Conservation (phyloP, 2,329 filamentous ascomycete species). For the Chaetomiaceae sp. region DNA sequence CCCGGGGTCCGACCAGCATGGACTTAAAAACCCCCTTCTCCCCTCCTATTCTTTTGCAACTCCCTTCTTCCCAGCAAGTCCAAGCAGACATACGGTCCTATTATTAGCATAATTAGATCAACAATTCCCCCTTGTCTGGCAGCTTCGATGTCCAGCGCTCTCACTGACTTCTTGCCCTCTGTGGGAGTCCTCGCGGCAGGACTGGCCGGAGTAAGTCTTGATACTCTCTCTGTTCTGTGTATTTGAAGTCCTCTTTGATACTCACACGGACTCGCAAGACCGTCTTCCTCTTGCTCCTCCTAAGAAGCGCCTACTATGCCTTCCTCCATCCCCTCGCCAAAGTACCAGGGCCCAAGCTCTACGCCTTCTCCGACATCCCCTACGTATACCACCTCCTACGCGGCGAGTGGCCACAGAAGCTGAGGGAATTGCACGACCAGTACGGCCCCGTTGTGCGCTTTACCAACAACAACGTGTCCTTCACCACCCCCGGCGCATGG, state of each 20-base stretch:
- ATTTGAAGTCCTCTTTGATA: no score
- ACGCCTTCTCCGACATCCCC: conserved; percentile 22
- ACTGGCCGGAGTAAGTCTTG: not conserved
- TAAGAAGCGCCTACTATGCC: conserved; percentile 4
- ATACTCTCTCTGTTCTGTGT: not conserved
- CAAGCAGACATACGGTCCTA: no score
- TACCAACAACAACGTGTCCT: conserved; percentile 39
- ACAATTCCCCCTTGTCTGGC: no score
- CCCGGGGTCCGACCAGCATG: no score
- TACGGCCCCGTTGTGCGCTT: conserved; percentile 41
- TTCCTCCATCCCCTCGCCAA: conserved; percentile 25
- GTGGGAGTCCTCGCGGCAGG: not conserved
- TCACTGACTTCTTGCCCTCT: not conserved
- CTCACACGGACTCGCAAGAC: not conserved
- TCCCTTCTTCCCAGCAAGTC: not conserved
- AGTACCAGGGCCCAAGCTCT: conserved; percentile 26
- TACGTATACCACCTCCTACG: conserved; percentile 69
- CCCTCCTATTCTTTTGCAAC: not conserved
- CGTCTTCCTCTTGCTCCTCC: not conserved
- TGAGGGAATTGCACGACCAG: conserved; percentile 30
- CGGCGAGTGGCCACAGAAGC: conserved; percentile 64
- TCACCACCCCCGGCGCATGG: conserved; percentile 34
- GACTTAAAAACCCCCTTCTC: no score
- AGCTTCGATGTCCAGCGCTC: not conserved
- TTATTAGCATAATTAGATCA: no score